These are phyloP conservation scores for Graphilbum sp. DNA, from an alignment of 2,329 filamentous ascomycete genomes.

Conservation along the genomic window DNA sequence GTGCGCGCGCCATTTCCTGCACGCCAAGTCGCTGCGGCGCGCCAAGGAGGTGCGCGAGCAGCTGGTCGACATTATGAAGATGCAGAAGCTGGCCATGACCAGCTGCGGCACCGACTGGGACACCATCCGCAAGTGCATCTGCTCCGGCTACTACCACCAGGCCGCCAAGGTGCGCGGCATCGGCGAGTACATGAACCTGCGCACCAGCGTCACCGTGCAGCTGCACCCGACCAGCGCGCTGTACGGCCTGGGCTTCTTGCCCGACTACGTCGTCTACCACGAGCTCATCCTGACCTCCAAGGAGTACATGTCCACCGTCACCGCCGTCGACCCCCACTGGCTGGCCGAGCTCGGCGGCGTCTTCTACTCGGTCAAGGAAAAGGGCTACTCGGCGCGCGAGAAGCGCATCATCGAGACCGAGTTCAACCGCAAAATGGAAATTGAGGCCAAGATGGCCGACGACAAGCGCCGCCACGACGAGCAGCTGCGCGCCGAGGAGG, in stretches of 20 bases:
- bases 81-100: slow-evolving; percentile 74
- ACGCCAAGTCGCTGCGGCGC: slow-evolving; percentile 81
- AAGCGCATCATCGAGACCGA: slow-evolving; percentile 80
- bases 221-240: slow-evolving; percentile 87
- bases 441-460: slow-evolving; percentile 79
- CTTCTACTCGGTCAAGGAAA: slow-evolving; percentile 95
- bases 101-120: slow-evolving; percentile 97
- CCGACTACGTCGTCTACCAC: slow-evolving; percentile 96
- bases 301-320: slow-evolving; percentile 97
- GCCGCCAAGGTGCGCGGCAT: slow-evolving; percentile 91
- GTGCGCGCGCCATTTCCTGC: slow-evolving; percentile 87
- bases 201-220: slow-evolving; percentile 86
- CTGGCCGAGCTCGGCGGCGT: slow-evolving; percentile 90
- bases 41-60: slow-evolving; percentile 93
- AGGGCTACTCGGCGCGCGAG: slow-evolving; percentile 78
- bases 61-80: slow-evolving; percentile 81
- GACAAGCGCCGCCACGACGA: slow-evolving; percentile 58
- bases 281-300: slow-evolving; percentile 93
- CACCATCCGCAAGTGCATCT: slow-evolving; percentile 87
- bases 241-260: slow-evolving; percentile 82
- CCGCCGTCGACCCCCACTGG: slow-evolving; percentile 92
- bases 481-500: slow-evolving; percentile 31
- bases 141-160: slow-evolving; percentile 95
- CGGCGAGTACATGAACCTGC: slow-evolving; percentile 92
- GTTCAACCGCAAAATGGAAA: slow-evolving; percentile 85